Base-by-base conservation (phyloP, 2,329 filamentous ascomycete species). In the Ilyonectria destructans region DNA sequence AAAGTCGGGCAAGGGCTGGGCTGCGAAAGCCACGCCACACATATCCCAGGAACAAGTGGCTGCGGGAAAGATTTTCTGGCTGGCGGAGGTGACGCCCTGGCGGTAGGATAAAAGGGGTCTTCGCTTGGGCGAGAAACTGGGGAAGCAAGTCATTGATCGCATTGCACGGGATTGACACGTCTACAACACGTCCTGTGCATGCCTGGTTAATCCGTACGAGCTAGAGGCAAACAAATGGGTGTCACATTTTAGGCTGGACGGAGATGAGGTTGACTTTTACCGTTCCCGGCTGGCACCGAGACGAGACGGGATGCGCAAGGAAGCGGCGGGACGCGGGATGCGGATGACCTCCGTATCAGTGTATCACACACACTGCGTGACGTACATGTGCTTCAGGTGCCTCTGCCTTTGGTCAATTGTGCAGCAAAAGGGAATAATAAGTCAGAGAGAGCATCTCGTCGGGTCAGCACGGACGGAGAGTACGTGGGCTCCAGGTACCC, bases 11-110 rank as follows among this genome's bases (percentile, higher is more conserved):
- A 57, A 55, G 62, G 51, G 19, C 40, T 43, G 23, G 21, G 12
- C 45, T 31, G 46, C 17, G 29, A 54, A 59, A 54, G 62, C 66
- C 68, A 69, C 68, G 61, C 68, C 68, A 70, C 66, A 5, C 49
- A 55, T 55, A 62, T 64, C 33, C 46, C 58, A 58, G 63, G 48
- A 62, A 40, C 45, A 60, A 52, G 55, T 56, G 58, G 51, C 61
- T 43, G 55, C 43, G 51, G 45, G 52, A 65, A 31, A 29, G 29
- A 35, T 52, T 35, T 33, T 52, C 52, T 52, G 54, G 40, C 45
- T 40, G 43, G 48, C 52, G 55, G 56, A 43, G 43, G 43, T 17
- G 55, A 59, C n/a, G 9, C 26, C 45, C 45, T 57, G 26, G 63
- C 58, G 51, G 58, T 54, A 26, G 26, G 26, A 26, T 26, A 67